Conservation (phyloP, 306 rosid genomes). For the Gleditsia sinensis region DNA sequence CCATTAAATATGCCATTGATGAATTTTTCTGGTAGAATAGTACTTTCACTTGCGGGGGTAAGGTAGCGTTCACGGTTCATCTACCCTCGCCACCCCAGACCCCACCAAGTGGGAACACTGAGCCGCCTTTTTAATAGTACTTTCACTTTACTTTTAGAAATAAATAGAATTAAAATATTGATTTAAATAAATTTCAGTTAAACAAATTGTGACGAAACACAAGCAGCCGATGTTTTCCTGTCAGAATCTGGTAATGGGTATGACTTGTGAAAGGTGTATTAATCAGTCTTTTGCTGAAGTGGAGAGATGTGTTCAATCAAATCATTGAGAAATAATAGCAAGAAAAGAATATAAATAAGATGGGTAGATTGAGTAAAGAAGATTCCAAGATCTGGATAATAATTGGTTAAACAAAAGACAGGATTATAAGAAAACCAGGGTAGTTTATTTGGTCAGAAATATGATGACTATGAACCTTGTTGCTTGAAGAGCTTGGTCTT, state of each 20-base stretch:
- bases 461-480: constrained; percentile 12
- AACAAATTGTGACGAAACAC: background rate
- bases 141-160: constrained; percentile 31
- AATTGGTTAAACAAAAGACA: constrained; percentile 41
- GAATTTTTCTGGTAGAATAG: constrained; percentile 19
- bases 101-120: too few relatives aligned
- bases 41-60: too few relatives aligned
- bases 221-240: too few relatives aligned
- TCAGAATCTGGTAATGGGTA: background rate
- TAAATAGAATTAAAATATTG: background rate
- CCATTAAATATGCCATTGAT: constrained; percentile 53
- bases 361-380: constrained; percentile 37
- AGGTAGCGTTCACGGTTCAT: too few relatives aligned
- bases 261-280: constrained; percentile 25
- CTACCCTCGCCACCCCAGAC: too few relatives aligned
- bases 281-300: background rate
- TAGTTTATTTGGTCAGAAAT: constrained; percentile 22
- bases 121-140: too few relatives aligned
- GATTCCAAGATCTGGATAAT: constrained; percentile 29
- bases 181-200: background rate
- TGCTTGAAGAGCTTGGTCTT: constrained; percentile 39
- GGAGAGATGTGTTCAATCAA: background rate
- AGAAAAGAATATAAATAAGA: constrained; percentile 37
- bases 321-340: constrained; percentile 39
- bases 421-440: constrained; percentile 1